Base-by-base conservation (phyloP, 176 grass and related monocot species). In the Aegilops tauschii region DNA sequence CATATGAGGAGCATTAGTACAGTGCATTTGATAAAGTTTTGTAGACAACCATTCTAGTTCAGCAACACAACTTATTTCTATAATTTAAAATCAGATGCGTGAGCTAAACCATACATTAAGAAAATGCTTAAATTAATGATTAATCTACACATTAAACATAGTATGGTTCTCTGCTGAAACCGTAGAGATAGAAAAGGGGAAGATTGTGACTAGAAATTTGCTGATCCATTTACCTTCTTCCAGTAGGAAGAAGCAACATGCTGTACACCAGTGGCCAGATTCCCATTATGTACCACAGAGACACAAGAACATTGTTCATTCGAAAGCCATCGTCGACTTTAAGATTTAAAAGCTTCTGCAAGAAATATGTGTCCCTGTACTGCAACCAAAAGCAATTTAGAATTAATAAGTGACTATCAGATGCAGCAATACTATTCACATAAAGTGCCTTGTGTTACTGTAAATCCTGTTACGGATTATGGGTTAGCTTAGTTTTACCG, bases 221-320 rank as follows among this genome's bases (percentile, higher is more conserved):
- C 34, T 81, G 68, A 35, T 63, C 65, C 63, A 69, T 64, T 73
- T 90, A 98, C 86, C 88, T 94, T 93, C 90, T 92, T 36, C 76
- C 88, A 36, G 88, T 95, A 80, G 93, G 93, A 87, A 98, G 61
- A 39, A 94, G 77, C 76, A 98, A 77, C 92, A 96, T 96, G 75
- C 85, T 92, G 75, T 98, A 98, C 21, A 98, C 76, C 32, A 96
- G 65, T 73, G 97, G 97, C 97, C 97, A 96, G 44, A 96, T 80
- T 32, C 94, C 90, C 94, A 96, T 96, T 62, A 96, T 88, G 77
- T 96, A 96, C 97, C 97, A 98, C 27, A 98, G 85, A 69, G 92
- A 80, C 56, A 96, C 90, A 39, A 98, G 90, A 84, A 98, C 94
- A 10, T 64, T 77, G 64, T 98, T 98, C 97, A 98, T 98, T 82